Conservation (phyloP, 1,139 yeast species). For the Taphrina populina region DNA sequence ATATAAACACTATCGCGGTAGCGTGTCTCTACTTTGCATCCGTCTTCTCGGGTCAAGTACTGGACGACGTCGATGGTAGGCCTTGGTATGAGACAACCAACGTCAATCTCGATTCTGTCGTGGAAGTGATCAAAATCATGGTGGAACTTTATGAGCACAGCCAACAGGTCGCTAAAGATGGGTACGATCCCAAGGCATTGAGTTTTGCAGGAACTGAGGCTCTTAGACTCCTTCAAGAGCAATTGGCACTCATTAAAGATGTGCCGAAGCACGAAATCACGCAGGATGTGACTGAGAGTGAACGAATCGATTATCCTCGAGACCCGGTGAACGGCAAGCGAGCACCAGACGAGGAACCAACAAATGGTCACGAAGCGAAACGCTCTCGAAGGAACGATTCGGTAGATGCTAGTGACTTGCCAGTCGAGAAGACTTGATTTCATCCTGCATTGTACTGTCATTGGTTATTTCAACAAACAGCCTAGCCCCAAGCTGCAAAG, state of each 20-base stretch:
- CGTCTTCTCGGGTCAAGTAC: conserved; percentile 38
- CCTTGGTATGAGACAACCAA: conserved; percentile 43
- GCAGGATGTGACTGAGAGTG: background rate
- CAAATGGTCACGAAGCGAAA: conserved; percentile 20
- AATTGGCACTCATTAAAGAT: conserved; percentile 7
- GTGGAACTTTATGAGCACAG: conserved; percentile 42
- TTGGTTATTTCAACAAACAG: too few relatives aligned
- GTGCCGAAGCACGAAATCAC: conserved; percentile 4
- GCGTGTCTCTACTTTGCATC: conserved; percentile 48
- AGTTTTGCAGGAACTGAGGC: conserved; percentile 24
- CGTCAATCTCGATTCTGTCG: conserved; percentile 41
- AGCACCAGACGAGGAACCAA: background rate
- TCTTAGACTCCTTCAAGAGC: conserved; percentile 25
- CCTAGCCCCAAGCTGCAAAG: too few relatives aligned
- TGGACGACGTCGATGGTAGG: conserved; percentile 37
- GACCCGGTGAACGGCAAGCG: conserved; percentile 5
- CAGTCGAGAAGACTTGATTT: too few relatives aligned
- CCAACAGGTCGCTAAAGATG: conserved; percentile 25
- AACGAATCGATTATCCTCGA: background rate
- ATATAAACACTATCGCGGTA: conserved; percentile 45
- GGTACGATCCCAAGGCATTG: conserved; percentile 27
- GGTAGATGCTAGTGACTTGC: too few relatives aligned
- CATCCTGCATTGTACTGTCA: too few relatives aligned
- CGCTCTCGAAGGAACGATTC: too few relatives aligned
- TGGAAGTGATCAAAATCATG: conserved; percentile 42